Evolutionary conservation across 257 asterid species (phyloP), one percentile per base, ranked within the genome.

Genomic region (Echites panduratus): DNA sequence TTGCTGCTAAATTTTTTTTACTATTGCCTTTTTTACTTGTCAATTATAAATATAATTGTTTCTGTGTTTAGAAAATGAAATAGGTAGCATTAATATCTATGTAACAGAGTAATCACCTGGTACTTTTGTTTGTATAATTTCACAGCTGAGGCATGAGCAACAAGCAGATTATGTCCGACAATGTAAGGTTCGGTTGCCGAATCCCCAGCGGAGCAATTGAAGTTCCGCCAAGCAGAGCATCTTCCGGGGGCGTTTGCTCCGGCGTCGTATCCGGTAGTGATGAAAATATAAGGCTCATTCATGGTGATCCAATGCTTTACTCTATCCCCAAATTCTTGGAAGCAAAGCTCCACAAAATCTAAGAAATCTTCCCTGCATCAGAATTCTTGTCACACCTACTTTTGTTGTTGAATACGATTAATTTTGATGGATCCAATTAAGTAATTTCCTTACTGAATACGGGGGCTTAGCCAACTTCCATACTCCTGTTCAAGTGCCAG

Each of bases 231-330:
- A 20, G 52, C 7, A 29, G 79, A 75, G 20, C 79, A 75, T 8
- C 79, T 40, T 0, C 70, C 69, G 41, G 79, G 79, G 16, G 79
- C 74, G 0, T 14, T 6, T 7, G 19, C 7, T 9, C 74, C 79
- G 0, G 2, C 14, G 14, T 74, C 78, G 4, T 74, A 74, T 5
- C 78, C 75, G 14, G 19, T 20, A 11, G 26, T 12, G 12, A 56
- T 41, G 72, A 40, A 65, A 66, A 65, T 66, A 20, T 41, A 66
- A 2, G 78, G 78, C 58, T 74, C 78, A 11, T 74, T 74, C 66
- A 74, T 40, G 26, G 73, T 74, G 6, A 54, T 44, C 78, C 78
- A 74, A 66, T 74, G 48, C 78, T 74, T 74, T 10, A 74, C 78
- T 54, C 73, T 24, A 6, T 74, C 78, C 1, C 73, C 78, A 20